Evolutionary conservation across 495 filamentous ascomycete species (phyloP).

Genomic region (Opeltia flavorubescens): DNA sequence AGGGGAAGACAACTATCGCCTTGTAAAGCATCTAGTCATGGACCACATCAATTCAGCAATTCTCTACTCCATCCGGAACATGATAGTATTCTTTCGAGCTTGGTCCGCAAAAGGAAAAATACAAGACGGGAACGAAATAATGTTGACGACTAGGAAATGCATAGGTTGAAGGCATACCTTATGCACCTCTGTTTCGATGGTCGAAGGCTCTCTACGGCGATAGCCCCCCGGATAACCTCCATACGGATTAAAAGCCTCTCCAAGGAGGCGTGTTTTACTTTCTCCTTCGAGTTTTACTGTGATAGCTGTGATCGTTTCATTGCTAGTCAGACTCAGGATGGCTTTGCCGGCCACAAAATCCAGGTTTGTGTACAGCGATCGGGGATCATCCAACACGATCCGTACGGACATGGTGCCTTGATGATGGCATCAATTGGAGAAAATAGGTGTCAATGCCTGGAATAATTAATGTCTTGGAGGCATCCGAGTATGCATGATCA

Average conservation of each 20-base stretch:
- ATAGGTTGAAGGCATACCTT: too few relatives aligned
- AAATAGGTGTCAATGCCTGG: too few relatives aligned
- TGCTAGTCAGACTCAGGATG: constrained; percentile 45
- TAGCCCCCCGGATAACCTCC: constrained; percentile 1
- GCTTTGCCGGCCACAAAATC: constrained; percentile 63
- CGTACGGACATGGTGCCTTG: constrained; percentile 53
- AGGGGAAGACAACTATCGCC: constrained; percentile 48
- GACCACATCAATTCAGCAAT: constrained; percentile 9
- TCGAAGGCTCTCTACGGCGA: constrained; percentile 46
- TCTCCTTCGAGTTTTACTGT: constrained; percentile 92
- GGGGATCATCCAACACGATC: constrained; percentile 60
- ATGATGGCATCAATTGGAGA: background rate
- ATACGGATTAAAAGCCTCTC: constrained; percentile 18
- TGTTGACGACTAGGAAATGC: too few relatives aligned
- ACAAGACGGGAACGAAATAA: too few relatives aligned
- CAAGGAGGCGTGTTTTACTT: constrained; percentile 49
- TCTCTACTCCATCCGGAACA: background rate
- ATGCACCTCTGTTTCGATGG: constrained; percentile 53
- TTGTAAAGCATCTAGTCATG: constrained; percentile 52
- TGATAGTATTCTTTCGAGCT: too few relatives aligned
- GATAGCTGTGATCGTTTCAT: constrained; percentile 59
- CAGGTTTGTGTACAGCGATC: constrained; percentile 75
- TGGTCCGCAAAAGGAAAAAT: background rate
- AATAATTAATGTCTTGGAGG: too few relatives aligned
- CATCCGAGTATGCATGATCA: too few relatives aligned